These are phyloP conservation scores for Leptodermis oblonga DNA, from an alignment of 257 asterid genomes.

Conservation along the genomic window DNA sequence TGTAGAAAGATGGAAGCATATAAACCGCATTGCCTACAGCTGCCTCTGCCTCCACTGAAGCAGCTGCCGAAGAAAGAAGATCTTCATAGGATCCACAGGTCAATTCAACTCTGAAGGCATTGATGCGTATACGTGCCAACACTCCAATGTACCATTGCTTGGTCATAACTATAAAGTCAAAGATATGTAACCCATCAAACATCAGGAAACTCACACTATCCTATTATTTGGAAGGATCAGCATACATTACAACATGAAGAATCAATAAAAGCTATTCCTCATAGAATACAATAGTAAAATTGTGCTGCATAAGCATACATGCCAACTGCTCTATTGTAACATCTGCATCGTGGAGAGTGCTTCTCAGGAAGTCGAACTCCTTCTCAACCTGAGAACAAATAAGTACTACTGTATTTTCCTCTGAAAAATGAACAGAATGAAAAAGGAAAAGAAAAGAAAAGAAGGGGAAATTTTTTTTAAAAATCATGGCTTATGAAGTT, in stretches of 20 bases:
- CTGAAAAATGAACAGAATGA: neutral
- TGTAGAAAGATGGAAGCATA: constrained; percentile 80
- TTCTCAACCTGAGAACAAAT: constrained; percentile 50
- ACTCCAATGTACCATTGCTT: constrained; percentile 71
- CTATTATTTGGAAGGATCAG: too few species aligned
- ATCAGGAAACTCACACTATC: neutral
- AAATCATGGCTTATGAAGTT: neutral
- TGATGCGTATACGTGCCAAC: constrained; percentile 76
- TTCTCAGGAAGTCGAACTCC: constrained; percentile 50
- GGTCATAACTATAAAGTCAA: constrained; percentile 71
- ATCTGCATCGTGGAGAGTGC: constrained; percentile 46
- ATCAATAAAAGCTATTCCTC: constrained; percentile 3
- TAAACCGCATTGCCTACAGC: constrained; percentile 86
- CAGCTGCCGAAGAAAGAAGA: constrained; percentile 71
- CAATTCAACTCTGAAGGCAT: constrained; percentile 79
- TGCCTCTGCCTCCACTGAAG: constrained; percentile 68
- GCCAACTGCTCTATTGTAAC: constrained; percentile 39
- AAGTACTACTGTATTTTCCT: neutral
- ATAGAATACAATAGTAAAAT: constrained; percentile 1
- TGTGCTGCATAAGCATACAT: too few species aligned
- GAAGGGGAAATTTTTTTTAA: too few species aligned
- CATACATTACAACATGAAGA: neutral
- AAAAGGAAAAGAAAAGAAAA: too few species aligned
- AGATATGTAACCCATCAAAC: constrained; percentile 7
- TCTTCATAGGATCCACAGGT: constrained; percentile 66